Base-by-base conservation (phyloP, 2,329 filamentous ascomycete species). In the Paramyrothecium sp. region DNA sequence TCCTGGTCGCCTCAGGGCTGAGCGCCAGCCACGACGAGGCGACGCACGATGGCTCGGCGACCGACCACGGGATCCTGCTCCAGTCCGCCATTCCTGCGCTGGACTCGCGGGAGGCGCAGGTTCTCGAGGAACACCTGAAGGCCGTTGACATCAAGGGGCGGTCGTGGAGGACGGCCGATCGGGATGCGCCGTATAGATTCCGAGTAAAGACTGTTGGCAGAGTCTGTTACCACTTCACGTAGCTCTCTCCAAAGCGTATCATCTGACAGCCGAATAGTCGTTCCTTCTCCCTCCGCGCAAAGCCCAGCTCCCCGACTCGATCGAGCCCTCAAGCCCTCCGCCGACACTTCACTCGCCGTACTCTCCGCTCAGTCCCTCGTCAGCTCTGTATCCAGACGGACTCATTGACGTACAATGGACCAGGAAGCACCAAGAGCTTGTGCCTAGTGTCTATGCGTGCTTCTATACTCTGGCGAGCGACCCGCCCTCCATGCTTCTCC, bases 361-460 rank as follows among this genome's bases (percentile, higher is more conserved):
- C 63, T 98, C 95, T 2, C 95, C 94, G 1, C 81, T 98, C 30
- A 95, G 90, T 44, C 92, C 93, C 3, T 83, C 83, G 8, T 97
- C 94, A 8, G 80, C 86, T 2, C 82, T 96, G 3, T 98, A 95
- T 69, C 93, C 94, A 8, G 95, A 98, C 74, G 95, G 94, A 4
- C 78, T 97, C 58, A 86, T 97, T 70, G 87, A 92, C 59, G 82
- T 88, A 20, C 75, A 85, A 59, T 99, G 94, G 94, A 80, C 96
- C 55, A 84, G 85, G 58, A 99, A 98, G 71, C 94, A 98, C 71
- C 93, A 97, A 69, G 80, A 89, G 54, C 79, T 92, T 19, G 82
- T 98, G 21, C 94, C 94, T 2, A 90, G 91, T 60, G 83, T 91
- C 23, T 89, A 91, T 63, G 73, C 96, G 33, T 89, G 89, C 62